Conservation (phyloP, 306 rosid species). For the Vicia faba region DNA sequence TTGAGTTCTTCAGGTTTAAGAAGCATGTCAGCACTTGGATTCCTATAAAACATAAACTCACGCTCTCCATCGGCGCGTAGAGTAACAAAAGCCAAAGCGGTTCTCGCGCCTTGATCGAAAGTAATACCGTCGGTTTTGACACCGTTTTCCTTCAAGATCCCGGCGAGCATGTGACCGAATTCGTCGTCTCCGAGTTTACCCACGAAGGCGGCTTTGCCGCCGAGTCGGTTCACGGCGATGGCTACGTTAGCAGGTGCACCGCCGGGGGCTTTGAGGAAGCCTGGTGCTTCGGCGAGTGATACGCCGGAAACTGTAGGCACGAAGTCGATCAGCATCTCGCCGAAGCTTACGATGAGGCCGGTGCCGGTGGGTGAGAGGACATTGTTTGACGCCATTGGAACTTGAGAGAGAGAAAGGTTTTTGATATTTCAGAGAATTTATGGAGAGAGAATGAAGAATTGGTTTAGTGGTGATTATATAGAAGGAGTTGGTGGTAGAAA, state of each 20-base stretch:
- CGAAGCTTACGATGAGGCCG: constrained; percentile 77
- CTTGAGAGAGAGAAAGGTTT: background rate
- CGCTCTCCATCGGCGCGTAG: constrained; percentile 93
- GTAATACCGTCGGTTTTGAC: constrained; percentile 60
- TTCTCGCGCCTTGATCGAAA: constrained; percentile 81
- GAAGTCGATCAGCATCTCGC: constrained; percentile 91
- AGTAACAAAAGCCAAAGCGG: constrained; percentile 92
- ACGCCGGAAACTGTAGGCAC: constrained; percentile 83
- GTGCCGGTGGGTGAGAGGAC: constrained; percentile 53
- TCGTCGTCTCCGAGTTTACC: constrained; percentile 86
- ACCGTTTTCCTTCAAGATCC: constrained; percentile 72
- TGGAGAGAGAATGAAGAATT: background rate
- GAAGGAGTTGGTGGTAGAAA: background rate
- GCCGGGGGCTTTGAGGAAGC: constrained; percentile 90
- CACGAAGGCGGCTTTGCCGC: constrained; percentile 73
- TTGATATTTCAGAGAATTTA: background rate
- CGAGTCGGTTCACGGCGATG: constrained; percentile 73
- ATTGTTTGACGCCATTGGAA: constrained; percentile 44
- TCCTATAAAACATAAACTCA: constrained; percentile 96
- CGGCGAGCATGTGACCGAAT: constrained; percentile 83
- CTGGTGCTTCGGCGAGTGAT: constrained; percentile 82
- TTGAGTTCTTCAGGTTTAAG: constrained; percentile 79
- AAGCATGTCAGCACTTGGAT: constrained; percentile 96
- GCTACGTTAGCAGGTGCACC: constrained; percentile 96
- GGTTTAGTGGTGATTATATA: constrained; percentile 23